Evolutionary conservation across 176 grass and related monocot species (phyloP).

Genomic region (Oryza rufipogon): DNA sequence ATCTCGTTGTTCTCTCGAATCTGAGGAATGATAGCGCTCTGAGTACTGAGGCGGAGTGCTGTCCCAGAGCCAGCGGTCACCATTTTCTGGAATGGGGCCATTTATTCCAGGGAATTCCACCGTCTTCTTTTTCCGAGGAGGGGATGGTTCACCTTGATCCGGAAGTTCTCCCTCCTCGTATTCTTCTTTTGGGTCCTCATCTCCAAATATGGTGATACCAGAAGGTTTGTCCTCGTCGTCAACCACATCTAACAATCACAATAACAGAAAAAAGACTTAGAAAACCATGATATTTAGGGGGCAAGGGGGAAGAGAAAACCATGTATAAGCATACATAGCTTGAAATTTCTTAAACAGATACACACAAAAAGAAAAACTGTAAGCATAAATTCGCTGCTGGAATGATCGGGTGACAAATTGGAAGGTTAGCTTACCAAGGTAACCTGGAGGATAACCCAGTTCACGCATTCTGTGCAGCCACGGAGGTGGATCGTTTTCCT

Average conservation of each 20-base stretch:
- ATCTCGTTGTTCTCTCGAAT: conserved; percentile 52
- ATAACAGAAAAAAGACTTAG: conserved; percentile 21
- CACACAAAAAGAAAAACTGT: neutral
- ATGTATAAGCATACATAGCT: neutral
- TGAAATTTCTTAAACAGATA: no score
- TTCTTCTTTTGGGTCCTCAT: conserved; percentile 59
- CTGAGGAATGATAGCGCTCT: conserved; percentile 37
- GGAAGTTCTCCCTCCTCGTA: conserved; percentile 80
- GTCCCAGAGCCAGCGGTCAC: conserved; percentile 74
- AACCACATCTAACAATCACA: conserved; percentile 52
- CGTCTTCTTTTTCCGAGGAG: conserved; percentile 63
- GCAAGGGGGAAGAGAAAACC: neutral
- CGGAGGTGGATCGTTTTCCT: conserved; percentile 95
- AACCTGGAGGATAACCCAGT: conserved; percentile 95
- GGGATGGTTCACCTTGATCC: conserved; percentile 43
- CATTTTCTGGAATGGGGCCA: conserved; percentile 76
- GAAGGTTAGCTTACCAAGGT: conserved; percentile 70
- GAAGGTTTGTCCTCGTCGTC: conserved; percentile 88
- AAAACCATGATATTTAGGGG: conserved; percentile 28
- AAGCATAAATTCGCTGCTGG: neutral
- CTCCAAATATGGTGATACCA: conserved; percentile 89
- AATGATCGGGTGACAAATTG: neutral
- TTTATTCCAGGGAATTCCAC: conserved; percentile 93
- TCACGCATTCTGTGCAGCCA: conserved; percentile 95
- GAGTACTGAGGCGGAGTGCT: conserved; percentile 40